These are phyloP conservation scores for Ceratobasidium sp. DNA, from an alignment of 1,284 basidiomycete species.

Conservation along the genomic window DNA sequence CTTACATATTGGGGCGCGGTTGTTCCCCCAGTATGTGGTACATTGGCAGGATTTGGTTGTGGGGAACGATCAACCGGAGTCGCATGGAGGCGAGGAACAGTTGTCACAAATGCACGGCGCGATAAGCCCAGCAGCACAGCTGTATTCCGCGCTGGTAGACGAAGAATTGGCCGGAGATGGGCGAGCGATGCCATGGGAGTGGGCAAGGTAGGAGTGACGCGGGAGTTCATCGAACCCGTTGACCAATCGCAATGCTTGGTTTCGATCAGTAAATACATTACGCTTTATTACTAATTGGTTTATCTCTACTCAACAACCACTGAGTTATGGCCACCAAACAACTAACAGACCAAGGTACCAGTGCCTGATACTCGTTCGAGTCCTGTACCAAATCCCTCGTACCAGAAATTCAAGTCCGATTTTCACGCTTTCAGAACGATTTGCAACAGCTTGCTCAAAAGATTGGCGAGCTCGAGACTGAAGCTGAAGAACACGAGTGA, in stretches of 20 bases:
- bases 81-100: slow-evolving; percentile 44
- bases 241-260: slow-evolving; percentile 44
- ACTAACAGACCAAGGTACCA: slow-evolving; percentile 73
- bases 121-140: slow-evolving; percentile 24
- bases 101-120: slow-evolving; percentile 43
- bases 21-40: slow-evolving; percentile 9
- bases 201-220: slow-evolving; percentile 40
- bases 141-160: slow-evolving; percentile 13
- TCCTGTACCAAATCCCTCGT: slow-evolving; percentile 48
- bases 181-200: slow-evolving; percentile 40
- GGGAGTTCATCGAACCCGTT: slow-evolving; percentile 25
- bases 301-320: background rate
- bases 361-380: background rate
- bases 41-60: slow-evolving; percentile 20
- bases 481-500: slow-evolving; percentile 89
- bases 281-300: slow-evolving; percentile 12
- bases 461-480: slow-evolving; percentile 92
- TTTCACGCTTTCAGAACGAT: slow-evolving; percentile 80
- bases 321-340: slow-evolving; percentile 26
- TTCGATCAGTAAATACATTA: slow-evolving; percentile 31
- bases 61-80: slow-evolving; percentile 41
- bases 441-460: slow-evolving; percentile 87
- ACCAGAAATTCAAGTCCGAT: slow-evolving; percentile 83
- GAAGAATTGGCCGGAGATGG: slow-evolving; percentile 17
- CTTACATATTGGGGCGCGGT: slow-evolving; percentile 57